These are phyloP conservation scores for Wallemia mellicola DNA, from an alignment of 1,284 basidiomycete species.

Conservation along the genomic window DNA sequence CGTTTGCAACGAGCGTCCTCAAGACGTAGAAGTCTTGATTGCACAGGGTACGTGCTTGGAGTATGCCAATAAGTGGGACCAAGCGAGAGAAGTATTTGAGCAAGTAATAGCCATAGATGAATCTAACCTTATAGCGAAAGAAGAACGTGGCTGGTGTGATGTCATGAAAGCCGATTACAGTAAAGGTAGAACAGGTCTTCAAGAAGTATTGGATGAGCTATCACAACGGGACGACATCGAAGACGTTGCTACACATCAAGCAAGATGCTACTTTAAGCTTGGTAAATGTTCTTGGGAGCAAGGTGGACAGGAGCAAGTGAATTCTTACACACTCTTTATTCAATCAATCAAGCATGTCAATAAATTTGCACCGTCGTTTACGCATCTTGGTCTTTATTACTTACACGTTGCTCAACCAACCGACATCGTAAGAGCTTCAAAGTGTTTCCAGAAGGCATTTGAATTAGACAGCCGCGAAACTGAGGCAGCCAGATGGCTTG, in stretches of 20 bases:
- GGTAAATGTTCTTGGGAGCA: not conserved
- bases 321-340: slow-evolving; percentile 29
- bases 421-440: slow-evolving; percentile 57
- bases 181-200: slow-evolving; percentile 36
- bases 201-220: not conserved
- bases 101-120: slow-evolving; percentile 29
- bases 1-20: slow-evolving; percentile 30
- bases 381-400: slow-evolving; percentile 77
- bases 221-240: slow-evolving; percentile 11
- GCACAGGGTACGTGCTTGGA: slow-evolving; percentile 45
- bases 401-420: slow-evolving; percentile 34
- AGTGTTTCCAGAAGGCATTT: slow-evolving; percentile 96
- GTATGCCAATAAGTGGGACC: slow-evolving; percentile 31
- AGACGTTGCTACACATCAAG: not conserved
- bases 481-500: slow-evolving; percentile 52
- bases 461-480: slow-evolving; percentile 74
- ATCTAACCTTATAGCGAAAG: slow-evolving; percentile 22
- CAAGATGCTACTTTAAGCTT: slow-evolving; percentile 3
- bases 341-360: slow-evolving; percentile 43
- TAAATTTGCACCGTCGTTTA: slow-evolving; percentile 67
- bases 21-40: slow-evolving; percentile 37
- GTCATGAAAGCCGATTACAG: slow-evolving; percentile 51
- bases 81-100: slow-evolving; percentile 32
- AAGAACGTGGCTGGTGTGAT: slow-evolving; percentile 37
- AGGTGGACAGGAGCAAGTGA: slow-evolving; percentile 1